Base-by-base conservation (phyloP, 768 basidiomycete species). In the Sarcomyxa edulis region DNA sequence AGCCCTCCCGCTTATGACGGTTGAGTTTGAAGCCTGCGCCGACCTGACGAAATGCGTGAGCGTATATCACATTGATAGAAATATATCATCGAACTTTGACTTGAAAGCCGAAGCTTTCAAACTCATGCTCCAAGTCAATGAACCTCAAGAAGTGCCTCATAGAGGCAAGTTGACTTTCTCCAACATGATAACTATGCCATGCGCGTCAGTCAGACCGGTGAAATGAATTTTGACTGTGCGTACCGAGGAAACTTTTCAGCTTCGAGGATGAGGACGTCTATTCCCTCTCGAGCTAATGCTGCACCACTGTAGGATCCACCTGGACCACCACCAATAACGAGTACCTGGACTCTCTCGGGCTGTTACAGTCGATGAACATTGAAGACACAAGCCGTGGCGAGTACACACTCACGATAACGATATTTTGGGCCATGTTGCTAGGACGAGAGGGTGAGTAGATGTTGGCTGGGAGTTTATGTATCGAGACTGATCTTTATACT, bases 11-110 rank as follows among this genome's bases (percentile, higher is more conserved):
- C 49, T 72, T 76, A 46, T 56, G 64, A 32, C 69, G 69, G 27
- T 67, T 70, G 36, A 83, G 65, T 49, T 82, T 82, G 55, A 82
- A 62, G 3, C 73, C 74, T 28, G 74, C 73, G 20, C 80, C 80
- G 1, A 74, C 74, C 78, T 82, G 49, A 8, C 24, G 23, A 34
- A 28, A 21, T 14, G 45, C 15, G 40, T 19, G 18, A 32, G 15
- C 30, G 21, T 35, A 20, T 12, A 35, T 28, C 14, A 41, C 12
- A 33, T 39, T 36, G 9, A 1, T 19, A 10, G 6, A 28, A 32
- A 30, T 14, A 3, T 6, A 16, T 23, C 15, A 8, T 20, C 4
- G n/a, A 31, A 61, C 61, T 49, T 64, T 61, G 10, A 19, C 38
- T 2, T 42, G 21, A 35, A 66, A 66, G 0, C 62, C 65, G 37